Conservation (phyloP, 2,329 filamentous ascomycete genomes). For the Aspergillus neoniger region DNA sequence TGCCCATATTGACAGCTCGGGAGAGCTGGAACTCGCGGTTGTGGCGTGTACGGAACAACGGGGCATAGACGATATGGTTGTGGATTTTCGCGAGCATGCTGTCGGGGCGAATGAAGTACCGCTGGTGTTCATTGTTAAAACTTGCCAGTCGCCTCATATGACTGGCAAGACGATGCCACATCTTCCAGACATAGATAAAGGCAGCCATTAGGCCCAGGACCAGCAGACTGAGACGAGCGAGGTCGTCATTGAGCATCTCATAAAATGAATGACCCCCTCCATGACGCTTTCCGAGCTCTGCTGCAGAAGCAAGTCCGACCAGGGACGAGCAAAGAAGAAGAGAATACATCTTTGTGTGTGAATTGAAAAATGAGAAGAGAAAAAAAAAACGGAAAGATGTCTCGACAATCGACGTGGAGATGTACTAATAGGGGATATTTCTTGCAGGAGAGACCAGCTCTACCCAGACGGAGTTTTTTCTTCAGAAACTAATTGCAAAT, state of each 20-base stretch:
- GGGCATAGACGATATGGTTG: constrained; percentile 60
- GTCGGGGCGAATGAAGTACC: constrained; percentile 69
- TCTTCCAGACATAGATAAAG: constrained; percentile 67
- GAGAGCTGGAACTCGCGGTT: constrained; percentile 50
- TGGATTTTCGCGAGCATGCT: constrained; percentile 66
- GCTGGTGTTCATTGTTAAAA: constrained; percentile 75
- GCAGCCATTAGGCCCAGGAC: constrained; percentile 65
- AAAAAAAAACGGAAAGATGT: constrained; percentile 1
- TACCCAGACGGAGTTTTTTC: constrained; percentile 7
- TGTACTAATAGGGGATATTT: constrained; percentile 10
- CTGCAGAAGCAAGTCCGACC: constrained; percentile 31
- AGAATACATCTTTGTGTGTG: constrained; percentile 22
- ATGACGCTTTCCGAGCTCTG: constrained; percentile 30
- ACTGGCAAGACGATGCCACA: constrained; percentile 60
- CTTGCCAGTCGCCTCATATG: constrained; percentile 74
- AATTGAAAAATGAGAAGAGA: neutral
- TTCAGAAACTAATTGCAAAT: neutral
- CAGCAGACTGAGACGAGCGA: constrained; percentile 63
- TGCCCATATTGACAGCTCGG: constrained; percentile 47
- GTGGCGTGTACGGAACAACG: constrained; percentile 47
- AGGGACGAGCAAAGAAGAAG: constrained; percentile 29
- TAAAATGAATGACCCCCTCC: constrained; percentile 24
- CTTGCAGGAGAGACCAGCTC: constrained; percentile 38
- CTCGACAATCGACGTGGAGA: neutral
- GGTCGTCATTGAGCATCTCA: constrained; percentile 52